phyloP scores from a whole-genome alignment of 495 filamentous ascomycete genomes.

The Hypoxylon subgilvum region DNA sequence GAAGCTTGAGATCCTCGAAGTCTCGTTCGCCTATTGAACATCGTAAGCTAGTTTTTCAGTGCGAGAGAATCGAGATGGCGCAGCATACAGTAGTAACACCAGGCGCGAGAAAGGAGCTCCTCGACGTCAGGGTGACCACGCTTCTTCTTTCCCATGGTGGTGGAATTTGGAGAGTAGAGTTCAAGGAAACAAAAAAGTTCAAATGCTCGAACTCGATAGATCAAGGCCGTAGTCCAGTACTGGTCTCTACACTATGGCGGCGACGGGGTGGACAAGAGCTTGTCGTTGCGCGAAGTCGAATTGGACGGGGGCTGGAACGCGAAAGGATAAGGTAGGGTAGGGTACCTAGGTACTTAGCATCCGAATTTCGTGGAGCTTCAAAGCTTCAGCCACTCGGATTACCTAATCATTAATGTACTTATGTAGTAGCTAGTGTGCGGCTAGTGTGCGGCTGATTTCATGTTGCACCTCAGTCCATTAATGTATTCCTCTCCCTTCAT shows the following conservation, averaged over 20 bases:
- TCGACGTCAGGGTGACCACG: conserved; percentile 82
- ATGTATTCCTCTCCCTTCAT: no score
- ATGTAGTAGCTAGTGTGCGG: no score
- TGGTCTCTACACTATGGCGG: no score
- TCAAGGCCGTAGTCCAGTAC: no score
- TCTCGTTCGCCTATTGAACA: conserved; percentile 76
- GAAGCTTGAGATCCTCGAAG: conserved; percentile 94
- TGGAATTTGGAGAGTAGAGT: neutral
- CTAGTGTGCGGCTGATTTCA: no score
- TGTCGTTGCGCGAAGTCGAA: conserved; percentile 26
- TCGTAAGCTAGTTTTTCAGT: conserved; percentile 33
- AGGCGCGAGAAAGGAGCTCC: conserved; percentile 83
- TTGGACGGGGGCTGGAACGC: conserved; percentile 12
- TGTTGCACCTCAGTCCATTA: no score
- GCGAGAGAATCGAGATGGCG: neutral
- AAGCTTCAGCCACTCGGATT: conserved; percentile 5
- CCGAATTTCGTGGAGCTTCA: neutral
- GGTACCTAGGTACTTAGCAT: neutral
- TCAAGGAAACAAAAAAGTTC: neutral
- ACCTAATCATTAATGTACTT: no score
- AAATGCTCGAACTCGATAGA: no score
- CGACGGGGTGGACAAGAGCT: neutral
- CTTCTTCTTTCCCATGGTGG: conserved; percentile 83
- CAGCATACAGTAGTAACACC: conserved; percentile 91
- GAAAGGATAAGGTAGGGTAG: neutral